Base-by-base conservation (phyloP, 345 rosid genomes). In the Eucalyptus cloeziana region DNA sequence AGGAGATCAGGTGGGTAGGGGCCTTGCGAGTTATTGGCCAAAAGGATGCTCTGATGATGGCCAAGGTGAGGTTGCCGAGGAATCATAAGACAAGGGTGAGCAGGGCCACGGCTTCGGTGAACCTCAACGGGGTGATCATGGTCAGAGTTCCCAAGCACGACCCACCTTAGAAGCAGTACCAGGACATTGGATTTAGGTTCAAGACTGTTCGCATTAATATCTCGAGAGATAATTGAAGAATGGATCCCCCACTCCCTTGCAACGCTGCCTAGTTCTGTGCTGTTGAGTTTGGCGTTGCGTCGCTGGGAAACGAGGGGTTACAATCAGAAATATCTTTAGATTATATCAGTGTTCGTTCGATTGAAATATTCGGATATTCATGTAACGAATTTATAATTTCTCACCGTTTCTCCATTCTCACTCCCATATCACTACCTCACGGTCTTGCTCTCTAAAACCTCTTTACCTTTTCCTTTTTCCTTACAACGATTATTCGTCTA, bases 341-440 rank as follows among this genome's bases (percentile, higher is more conserved):
- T 50, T 15, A 50, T 50, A 50, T 50, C 21, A 50, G 52, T 15
- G 52, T 50, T 50, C 21, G 0, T 50, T 50, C 3, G 21, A 50
- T 50, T 0, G 0, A 50, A 50, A 6, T 50, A 50, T 50, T 15
- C 0, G 0, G 19, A 50, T 50, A 50, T 50, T 50, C 52, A 50
- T 50, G 19, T 50, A 50, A 50, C 7, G 0, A 50, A 50, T 50
- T 50, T 50, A 50, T 12, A 49, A 50, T 50, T 50, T 50, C 14
- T 50, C 52, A 50, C 16, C 51, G 3, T 50, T 50, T 50, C 52
- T 50, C 16, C 16, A 50, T 50, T 50, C 16, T 52, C 24, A 17
- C 8, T 52, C 9, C 8, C 8, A 19, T 52, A 17, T 52, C 24
- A 52, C 58, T 52, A 52, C 58, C 16, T 50, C 24, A 52, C 8